These are phyloP conservation scores for Pascua sp. DNA, from an alignment of 1,284 basidiomycete species.

Conservation along the genomic window DNA sequence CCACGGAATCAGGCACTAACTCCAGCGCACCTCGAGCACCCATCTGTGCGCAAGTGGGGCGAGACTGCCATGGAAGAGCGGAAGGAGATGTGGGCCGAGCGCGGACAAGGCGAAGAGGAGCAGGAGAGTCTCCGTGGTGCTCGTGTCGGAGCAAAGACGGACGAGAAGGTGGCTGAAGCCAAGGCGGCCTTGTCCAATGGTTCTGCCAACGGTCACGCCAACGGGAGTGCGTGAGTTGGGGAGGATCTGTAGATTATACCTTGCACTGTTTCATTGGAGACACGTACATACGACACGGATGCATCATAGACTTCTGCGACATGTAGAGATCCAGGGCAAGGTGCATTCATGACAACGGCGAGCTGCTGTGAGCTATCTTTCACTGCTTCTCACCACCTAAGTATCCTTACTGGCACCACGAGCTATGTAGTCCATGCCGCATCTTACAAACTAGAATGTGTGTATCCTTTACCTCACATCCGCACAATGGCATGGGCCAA, in stretches of 20 bases:
- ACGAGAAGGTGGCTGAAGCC: constrained; percentile 2
- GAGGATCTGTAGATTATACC: constrained; percentile 5
- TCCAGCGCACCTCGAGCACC: constrained; percentile 59
- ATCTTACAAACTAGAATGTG: too few species aligned
- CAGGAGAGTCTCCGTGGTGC: constrained; percentile 27
- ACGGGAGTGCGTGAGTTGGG: neutral
- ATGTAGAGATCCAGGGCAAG: too few species aligned
- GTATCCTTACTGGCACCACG: too few species aligned
- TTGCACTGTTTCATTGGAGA: neutral
- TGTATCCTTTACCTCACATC: too few species aligned
- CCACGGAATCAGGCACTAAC: neutral
- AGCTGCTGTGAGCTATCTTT: too few species aligned
- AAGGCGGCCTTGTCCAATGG: neutral
- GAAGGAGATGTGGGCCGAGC: constrained; percentile 37
- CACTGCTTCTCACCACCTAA: too few species aligned
- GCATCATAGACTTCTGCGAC: too few species aligned
- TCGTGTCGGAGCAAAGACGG: constrained; percentile 17
- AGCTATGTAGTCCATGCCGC: too few species aligned
- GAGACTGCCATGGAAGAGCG: constrained; percentile 61
- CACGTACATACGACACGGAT: too few species aligned
- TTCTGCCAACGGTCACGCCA: neutral
- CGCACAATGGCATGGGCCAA: too few species aligned
- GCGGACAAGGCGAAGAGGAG: constrained; percentile 39
- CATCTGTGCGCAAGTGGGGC: constrained; percentile 74
- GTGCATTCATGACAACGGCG: too few species aligned